phyloP scores from a whole-genome alignment of 225 moss, liverwort and hornwort genomes.

The Physcomitrium patens region DNA sequence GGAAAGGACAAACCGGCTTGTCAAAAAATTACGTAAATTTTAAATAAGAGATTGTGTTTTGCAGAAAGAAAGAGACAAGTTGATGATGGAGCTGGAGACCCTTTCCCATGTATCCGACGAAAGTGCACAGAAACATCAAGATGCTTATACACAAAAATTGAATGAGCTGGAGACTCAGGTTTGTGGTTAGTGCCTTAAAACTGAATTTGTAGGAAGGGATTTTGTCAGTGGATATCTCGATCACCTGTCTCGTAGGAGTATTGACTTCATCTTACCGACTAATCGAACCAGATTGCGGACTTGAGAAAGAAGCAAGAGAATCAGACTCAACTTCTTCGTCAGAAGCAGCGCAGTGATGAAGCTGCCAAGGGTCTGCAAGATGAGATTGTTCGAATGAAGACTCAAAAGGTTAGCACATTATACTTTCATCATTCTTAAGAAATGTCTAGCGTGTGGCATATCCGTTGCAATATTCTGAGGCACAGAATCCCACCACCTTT shows the following conservation, averaged over 20 bases:
- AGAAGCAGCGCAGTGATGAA: constrained; percentile 66
- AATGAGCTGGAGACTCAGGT: constrained; percentile 79
- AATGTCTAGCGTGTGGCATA: too few species aligned
- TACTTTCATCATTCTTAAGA: too few species aligned
- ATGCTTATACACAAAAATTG: constrained; percentile 61
- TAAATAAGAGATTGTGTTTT: not conserved
- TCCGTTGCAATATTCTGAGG: too few species aligned
- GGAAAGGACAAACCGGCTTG: too few species aligned
- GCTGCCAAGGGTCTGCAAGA: constrained; percentile 93
- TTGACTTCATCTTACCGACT: not conserved
- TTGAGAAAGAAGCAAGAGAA: constrained; percentile 79
- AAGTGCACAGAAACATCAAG: constrained; percentile 70
- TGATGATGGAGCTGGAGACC: constrained; percentile 72
- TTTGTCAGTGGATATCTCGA: not conserved
- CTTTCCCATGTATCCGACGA: constrained; percentile 79
- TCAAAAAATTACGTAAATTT: not conserved
- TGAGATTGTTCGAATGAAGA: constrained; percentile 89
- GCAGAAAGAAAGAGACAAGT: constrained; percentile 76
- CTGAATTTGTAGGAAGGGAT: too few species aligned
- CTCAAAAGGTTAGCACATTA: constrained; percentile 66
- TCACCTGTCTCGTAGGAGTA: not conserved
- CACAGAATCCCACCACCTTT: too few species aligned
- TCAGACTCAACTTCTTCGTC: constrained; percentile 76
- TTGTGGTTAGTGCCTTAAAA: not conserved
- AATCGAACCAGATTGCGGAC: constrained; percentile 49